Evolutionary conservation across 2,329 filamentous ascomycete species (phyloP), one percentile per base, ranked within the genome.

Genomic region (Colletotrichum sp.): DNA sequence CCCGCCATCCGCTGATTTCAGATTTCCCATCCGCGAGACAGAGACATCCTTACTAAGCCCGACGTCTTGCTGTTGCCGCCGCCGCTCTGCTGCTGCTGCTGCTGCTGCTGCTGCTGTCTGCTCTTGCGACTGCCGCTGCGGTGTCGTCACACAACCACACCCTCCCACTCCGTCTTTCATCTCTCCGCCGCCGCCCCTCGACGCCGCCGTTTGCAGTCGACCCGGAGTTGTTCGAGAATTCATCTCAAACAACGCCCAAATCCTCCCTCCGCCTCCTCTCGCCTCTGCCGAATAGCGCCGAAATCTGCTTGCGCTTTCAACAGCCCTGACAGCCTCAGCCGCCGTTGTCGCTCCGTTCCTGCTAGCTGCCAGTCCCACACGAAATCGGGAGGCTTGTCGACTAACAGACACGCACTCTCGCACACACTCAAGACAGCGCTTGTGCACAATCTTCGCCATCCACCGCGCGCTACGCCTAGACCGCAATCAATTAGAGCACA

Each of bases 171-270:
- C 68, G 24, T 65, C 49, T 30, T 59, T 21, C 24, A 34, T 36
- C 26, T 68, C 26, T 62, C 70, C 44, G 62, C 26, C 30, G 71
- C 39, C 39, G 66, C 32, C n/a, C 24, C 62, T 75, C 63, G 36
- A 67, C 63, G 69, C n/a, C 63, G 70, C 73, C 65, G 74, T 60
- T 76, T 76, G 74, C 74, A 76, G 74, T 59, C 34, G 70, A 69
- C 32, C 21, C n/a, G 59, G 36, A 62, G 32, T 59, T 65, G 65
- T 65, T 73, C 65, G 70, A 73, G 74, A 76, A 76, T 18, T 18
- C 28, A 18, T 52, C 57, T 6, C 32, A 63, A 49, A 62, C 28
- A 28, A n/a, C 74, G 59, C 64, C 64, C 15, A 28, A 8, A 55
- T 49, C 59, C 39, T 60, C 26, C n/a, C n/a, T 28, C 13, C n/a